Base-by-base conservation (phyloP, 306 rosid species). In the Gastrolobium villosum region DNA sequence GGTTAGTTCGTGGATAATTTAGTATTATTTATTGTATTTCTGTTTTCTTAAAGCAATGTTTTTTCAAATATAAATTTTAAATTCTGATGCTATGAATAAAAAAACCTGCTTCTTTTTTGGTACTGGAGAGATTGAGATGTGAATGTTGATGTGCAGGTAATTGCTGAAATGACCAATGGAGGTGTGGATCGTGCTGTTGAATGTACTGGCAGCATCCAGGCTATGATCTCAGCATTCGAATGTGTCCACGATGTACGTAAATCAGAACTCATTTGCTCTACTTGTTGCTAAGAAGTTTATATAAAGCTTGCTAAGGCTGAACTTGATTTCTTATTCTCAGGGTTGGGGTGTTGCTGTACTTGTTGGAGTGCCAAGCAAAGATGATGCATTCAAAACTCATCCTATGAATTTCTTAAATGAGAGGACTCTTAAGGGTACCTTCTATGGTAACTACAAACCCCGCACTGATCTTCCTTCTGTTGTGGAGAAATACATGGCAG, bases 341-440 rank as follows among this genome's bases (percentile, higher is more conserved):
- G 98, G 98, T 11, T 94, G 98, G 98, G 98, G 97, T 39, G 90
- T 90, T 72, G 98, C 97, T 30, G 98, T 94, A 6, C 94, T 94
- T 1, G 98, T 94, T 37, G 98, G 98, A 20, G 97, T 94, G 48
- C 97, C 96, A 39, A 94, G 4, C 77, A 94, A 87, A 84, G 97
- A 94, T 41, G 97, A 90, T 74, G 90, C 89, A 32, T 94, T 94
- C 87, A 89, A 86, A 74, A 94, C 98, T 68, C 88, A 90, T 77
- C 96, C 96, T 10, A 0, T 91, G 81, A 92, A 94, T 62, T 76
- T 94, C 66, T 72, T 94, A 84, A 84, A 85, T 30, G 98, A 89
- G 74, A 94, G 91, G 90, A 94, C 97, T 55, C 94, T 92, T 0
- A 94, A 90, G 90, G 98, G 98, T 13, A 92, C 98, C 59, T 92